Evolutionary conservation across 2,329 filamentous ascomycete genomes (phyloP).

Genomic region (Capronia epimyces): DNA sequence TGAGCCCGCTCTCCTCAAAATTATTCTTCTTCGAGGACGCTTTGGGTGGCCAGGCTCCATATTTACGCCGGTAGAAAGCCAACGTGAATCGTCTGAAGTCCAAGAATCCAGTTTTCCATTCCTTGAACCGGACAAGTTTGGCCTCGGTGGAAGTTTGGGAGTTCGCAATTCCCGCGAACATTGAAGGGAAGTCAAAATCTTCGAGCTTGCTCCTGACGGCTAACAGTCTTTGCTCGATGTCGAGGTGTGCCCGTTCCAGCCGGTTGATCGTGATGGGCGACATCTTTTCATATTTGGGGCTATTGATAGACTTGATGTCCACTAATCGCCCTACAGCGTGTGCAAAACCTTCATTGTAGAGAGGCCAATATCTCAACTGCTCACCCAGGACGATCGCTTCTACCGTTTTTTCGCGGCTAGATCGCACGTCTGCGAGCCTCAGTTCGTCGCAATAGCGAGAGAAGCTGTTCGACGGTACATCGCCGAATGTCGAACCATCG

Average conservation of each 20-base stretch:
- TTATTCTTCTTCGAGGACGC: slow-evolving; percentile 87
- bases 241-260: slow-evolving; percentile 75
- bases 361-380: slow-evolving; percentile 69
- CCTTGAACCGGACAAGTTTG: slow-evolving; percentile 73
- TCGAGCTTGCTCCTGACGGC: slow-evolving; percentile 68
- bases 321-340: slow-evolving; percentile 83
- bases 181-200: slow-evolving; percentile 82
- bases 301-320: slow-evolving; percentile 63
- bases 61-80: slow-evolving; percentile 61
- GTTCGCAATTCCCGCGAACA: slow-evolving; percentile 82
- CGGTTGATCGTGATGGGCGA: slow-evolving; percentile 66
- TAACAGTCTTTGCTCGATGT: slow-evolving; percentile 67
- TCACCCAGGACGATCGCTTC: slow-evolving; percentile 87
- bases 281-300: slow-evolving; percentile 65
- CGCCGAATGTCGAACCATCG: slow-evolving; percentile 59
- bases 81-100: slow-evolving; percentile 70
- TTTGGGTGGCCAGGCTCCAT: slow-evolving; percentile 83
- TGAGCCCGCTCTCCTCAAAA: slow-evolving; percentile 78
- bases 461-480: slow-evolving; percentile 51
- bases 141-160: slow-evolving; percentile 73
- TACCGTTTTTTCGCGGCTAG: slow-evolving; percentile 80
- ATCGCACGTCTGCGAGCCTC: slow-evolving; percentile 69
- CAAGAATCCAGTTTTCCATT: slow-evolving; percentile 70
- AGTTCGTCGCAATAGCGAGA: slow-evolving; percentile 67
- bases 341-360: slow-evolving; percentile 88